Conservation (phyloP, 2,329 filamentous ascomycete species). For the Penicillium sp. region DNA sequence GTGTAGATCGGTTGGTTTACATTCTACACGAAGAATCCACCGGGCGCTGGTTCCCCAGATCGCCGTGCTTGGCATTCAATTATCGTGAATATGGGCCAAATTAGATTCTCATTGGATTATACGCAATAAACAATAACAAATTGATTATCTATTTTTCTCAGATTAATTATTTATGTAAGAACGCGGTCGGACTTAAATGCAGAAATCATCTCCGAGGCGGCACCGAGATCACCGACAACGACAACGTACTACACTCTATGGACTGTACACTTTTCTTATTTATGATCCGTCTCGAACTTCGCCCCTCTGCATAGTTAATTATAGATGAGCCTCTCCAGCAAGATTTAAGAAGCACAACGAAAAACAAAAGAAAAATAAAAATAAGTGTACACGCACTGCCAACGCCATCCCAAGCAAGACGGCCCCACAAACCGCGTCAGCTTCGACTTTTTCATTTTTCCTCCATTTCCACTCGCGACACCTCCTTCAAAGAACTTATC, state of each 20-base stretch:
- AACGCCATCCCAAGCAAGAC: constrained; percentile 12
- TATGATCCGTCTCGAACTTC: no score
- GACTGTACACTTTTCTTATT: no score
- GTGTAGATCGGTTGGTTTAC: neutral
- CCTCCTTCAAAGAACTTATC: constrained; percentile 1
- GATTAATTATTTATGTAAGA: no score
- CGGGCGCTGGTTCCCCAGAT: neutral
- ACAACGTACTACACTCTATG: no score
- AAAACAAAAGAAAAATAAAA: neutral
- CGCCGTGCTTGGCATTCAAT: neutral
- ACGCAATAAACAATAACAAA: neutral
- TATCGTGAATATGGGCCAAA: neutral
- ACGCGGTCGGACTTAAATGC: neutral
- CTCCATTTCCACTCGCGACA: neutral
- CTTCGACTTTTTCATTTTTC: constrained; percentile 2
- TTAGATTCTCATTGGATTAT: neutral
- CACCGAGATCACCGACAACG: no score
- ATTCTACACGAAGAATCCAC: neutral
- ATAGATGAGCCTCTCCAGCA: neutral
- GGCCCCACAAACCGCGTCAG: constrained; percentile 23
- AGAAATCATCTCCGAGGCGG: neutral
- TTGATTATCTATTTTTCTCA: no score
- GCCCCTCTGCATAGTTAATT: neutral
- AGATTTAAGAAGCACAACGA: neutral
- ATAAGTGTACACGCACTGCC: constrained; percentile 11